A percentile compares a stretch with the other conserved stretches of the same genome.
phyloP scores from a whole-genome alignment of 768 basidiomycete genomes.

The Tephrocybe sp. region DNA sequence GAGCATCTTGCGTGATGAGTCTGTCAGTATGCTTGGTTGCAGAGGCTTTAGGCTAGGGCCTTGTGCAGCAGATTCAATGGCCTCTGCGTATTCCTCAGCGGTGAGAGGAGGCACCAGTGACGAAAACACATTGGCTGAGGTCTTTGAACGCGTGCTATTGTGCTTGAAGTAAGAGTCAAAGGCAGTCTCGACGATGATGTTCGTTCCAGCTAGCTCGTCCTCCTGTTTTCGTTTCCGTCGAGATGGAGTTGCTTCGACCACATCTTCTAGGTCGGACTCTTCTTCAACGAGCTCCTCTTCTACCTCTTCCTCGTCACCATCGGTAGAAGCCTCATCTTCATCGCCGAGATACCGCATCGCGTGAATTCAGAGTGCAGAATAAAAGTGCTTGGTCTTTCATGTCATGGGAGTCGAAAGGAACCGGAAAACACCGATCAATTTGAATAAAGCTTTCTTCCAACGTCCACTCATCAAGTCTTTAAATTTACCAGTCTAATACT shows the following conservation, averaged over 20 bases:
- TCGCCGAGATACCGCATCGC: conserved; percentile 8
- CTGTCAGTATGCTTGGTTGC: conserved; percentile 32
- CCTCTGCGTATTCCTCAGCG: conserved; percentile 56
- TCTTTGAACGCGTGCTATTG: conserved; percentile 60
- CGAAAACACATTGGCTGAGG: conserved; percentile 82
- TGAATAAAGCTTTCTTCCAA: no score
- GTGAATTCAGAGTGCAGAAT: not conserved
- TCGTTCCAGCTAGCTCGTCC: conserved; percentile 16
- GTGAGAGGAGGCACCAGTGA: conserved; percentile 69
- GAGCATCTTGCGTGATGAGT: conserved; percentile 33
- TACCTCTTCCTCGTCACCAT: conserved; percentile 14
- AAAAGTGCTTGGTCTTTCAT: not conserved
- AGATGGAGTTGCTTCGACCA: conserved; percentile 5
- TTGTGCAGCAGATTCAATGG: conserved; percentile 31
- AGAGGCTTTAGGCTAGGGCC: conserved; percentile 27
- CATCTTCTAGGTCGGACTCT: conserved; percentile 16
- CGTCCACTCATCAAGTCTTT: no score
- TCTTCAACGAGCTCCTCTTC: conserved; percentile 15
- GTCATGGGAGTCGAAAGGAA: no score
- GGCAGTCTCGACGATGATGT: conserved; percentile 58
- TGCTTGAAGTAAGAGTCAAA: conserved; percentile 88
- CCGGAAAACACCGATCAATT: no score
- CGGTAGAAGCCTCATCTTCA: conserved; percentile 12
- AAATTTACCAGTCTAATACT: no score
- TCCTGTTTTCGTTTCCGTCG: conserved; percentile 14